Evolutionary conservation across 2,329 filamentous ascomycete genomes (phyloP).

Genomic region (Cladorrhinum sp.): DNA sequence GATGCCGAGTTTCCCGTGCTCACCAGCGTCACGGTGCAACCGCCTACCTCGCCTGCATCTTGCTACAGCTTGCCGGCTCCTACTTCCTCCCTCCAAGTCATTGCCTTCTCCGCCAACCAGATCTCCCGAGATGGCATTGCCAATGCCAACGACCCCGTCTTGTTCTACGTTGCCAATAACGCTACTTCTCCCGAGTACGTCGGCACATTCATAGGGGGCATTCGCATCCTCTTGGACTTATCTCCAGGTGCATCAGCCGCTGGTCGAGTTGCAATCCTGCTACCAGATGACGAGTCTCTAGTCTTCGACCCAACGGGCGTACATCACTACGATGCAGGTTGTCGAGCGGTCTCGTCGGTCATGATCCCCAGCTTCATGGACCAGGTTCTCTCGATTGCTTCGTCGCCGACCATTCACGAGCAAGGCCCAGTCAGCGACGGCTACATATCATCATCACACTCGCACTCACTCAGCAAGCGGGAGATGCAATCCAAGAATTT

Average conservation of each 20-base stretch:
- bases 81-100: constrained; percentile 19
- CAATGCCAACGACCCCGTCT: constrained; percentile 18
- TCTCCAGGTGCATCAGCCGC: constrained; percentile 21
- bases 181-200: constrained; percentile 27
- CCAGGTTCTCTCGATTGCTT: constrained; percentile 20
- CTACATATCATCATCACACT: not conserved
- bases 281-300: constrained; percentile 20
- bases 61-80: constrained; percentile 26
- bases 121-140: not conserved
- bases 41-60: constrained; percentile 26
- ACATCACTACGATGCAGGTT: constrained; percentile 24
- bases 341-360: constrained; percentile 21
- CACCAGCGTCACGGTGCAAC: constrained; percentile 24
- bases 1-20: constrained; percentile 10
- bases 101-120: constrained; percentile 21
- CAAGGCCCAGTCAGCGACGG: not conserved
- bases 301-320: constrained; percentile 27
- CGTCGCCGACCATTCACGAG: not conserved
- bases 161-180: constrained; percentile 27
- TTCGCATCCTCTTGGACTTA: constrained; percentile 21
- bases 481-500: constrained; percentile 17
- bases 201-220: constrained; percentile 21
- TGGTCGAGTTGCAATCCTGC: constrained; percentile 17
- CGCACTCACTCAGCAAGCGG: not conserved
- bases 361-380: constrained; percentile 23